phyloP scores from a whole-genome alignment of 1,284 basidiomycete genomes.

The Tilletiaria anomala region DNA sequence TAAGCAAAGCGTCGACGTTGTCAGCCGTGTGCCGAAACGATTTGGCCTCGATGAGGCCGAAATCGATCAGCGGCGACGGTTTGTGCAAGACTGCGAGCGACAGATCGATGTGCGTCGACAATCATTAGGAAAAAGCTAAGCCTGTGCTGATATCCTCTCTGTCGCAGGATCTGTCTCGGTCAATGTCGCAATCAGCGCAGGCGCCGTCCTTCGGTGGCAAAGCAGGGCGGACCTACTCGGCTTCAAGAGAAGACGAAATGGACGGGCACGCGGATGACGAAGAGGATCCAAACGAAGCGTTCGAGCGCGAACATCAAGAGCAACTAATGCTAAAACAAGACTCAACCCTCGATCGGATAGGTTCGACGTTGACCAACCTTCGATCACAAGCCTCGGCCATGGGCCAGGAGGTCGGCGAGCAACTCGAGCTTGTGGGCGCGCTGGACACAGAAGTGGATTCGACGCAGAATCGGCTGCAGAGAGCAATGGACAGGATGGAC shows the following conservation, averaged over 20 bases:
- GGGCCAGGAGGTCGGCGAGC: slow-evolving; percentile 33
- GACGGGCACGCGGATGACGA: slow-evolving; percentile 12
- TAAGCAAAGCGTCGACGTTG: slow-evolving; percentile 25
- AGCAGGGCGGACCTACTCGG: too few species aligned
- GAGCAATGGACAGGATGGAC: slow-evolving; percentile 34
- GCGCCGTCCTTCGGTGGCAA: slow-evolving; percentile 2
- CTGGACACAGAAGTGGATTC: slow-evolving; percentile 31
- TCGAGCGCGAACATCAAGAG: slow-evolving; percentile 28
- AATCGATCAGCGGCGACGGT: slow-evolving; percentile 14
- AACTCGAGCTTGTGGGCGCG: slow-evolving; percentile 30
- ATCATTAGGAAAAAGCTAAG: too few species aligned
- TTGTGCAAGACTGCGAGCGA: slow-evolving; percentile 18
- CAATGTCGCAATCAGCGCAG: slow-evolving; percentile 7
- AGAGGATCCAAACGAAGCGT: slow-evolving; percentile 19
- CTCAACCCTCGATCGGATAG: slow-evolving; percentile 29
- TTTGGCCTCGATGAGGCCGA: slow-evolving; percentile 26
- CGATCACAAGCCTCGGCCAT: slow-evolving; percentile 30
- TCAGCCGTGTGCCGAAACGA: slow-evolving; percentile 24
- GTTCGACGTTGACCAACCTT: slow-evolving; percentile 20
- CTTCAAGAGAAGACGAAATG: too few species aligned
- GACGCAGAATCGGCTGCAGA: slow-evolving; percentile 19
- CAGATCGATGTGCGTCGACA: slow-evolving; percentile 12
- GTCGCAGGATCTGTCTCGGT: slow-evolving; percentile 2
- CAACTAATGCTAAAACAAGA: slow-evolving; percentile 30
- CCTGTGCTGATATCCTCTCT: too few species aligned